Percentiles rank a stretch among this genome's conserved stretches.
These are phyloP conservation scores for Aureobasidium sp. DNA, from an alignment of 2,329 filamentous ascomycete genomes.

Conservation along the genomic window DNA sequence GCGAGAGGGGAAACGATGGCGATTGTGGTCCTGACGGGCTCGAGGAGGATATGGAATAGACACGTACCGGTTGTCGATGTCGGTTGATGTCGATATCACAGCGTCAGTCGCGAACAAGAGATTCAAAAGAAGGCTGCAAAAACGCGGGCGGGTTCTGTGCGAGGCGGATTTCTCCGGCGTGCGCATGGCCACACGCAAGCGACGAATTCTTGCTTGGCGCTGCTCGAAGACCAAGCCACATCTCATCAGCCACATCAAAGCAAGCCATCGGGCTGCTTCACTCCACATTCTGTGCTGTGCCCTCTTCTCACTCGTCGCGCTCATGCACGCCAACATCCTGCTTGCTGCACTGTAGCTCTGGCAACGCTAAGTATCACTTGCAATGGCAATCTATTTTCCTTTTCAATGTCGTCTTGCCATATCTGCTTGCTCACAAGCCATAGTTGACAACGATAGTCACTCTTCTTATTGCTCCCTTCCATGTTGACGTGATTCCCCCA, in stretches of 20 bases:
- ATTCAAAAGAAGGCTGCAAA: neutral
- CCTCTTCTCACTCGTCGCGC: neutral
- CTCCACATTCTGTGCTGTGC: no score
- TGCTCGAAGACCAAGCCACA: no score
- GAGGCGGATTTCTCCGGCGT: no score
- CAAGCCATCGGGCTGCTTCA: no score
- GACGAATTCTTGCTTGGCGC: neutral
- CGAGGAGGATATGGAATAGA: neutral
- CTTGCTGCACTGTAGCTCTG: slow-evolving; percentile 8
- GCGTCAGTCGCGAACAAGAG: slow-evolving; percentile 11
- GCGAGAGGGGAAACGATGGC: neutral
- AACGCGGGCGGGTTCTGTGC: neutral
- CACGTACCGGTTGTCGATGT: slow-evolving; percentile 13
- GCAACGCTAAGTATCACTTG: slow-evolving; percentile 9
- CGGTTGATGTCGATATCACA: slow-evolving; percentile 1
- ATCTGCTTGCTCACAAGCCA: neutral
- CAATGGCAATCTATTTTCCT: slow-evolving; percentile 9
- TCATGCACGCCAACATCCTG: neutral
- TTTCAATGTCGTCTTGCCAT: neutral
- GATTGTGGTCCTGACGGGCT: neutral
- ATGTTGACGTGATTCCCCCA: neutral
- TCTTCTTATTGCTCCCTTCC: neutral
- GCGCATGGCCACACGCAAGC: neutral
- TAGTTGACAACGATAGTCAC: neutral
- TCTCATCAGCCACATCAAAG: no score